These are phyloP conservation scores for Leccinum pellstonianum DNA, from an alignment of 768 basidiomycete species.

Conservation along the genomic window DNA sequence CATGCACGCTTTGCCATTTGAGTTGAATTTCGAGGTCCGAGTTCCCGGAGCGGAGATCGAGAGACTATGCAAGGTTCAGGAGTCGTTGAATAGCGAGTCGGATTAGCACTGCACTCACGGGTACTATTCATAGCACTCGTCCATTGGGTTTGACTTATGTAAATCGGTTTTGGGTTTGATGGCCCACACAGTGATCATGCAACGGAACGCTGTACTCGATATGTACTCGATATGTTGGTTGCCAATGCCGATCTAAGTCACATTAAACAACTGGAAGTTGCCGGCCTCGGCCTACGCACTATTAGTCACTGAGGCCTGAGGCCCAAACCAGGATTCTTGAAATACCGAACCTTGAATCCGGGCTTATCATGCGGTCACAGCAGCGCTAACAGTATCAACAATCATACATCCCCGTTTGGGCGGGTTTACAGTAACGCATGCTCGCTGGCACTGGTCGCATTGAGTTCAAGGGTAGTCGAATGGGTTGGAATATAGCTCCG, in stretches of 20 bases:
- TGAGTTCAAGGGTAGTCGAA: too few relatives aligned
- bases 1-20: conserved; percentile 8
- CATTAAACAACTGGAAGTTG: background rate
- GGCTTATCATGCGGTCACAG: background rate
- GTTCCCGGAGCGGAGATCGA: background rate
- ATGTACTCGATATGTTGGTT: background rate
- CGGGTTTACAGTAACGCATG: too few relatives aligned
- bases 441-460: too few relatives aligned
- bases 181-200: background rate
- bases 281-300: too few relatives aligned
- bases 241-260: background rate
- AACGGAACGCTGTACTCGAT: too few relatives aligned
- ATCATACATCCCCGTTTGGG: too few relatives aligned
- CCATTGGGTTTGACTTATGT: background rate
- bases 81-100: background rate
- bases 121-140: background rate
- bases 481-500: too few relatives aligned
- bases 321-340: background rate
- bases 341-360: background rate
- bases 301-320: too few relatives aligned
- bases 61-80: conserved; percentile 4
- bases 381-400: too few relatives aligned
- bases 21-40: conserved; percentile 12
- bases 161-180: background rate
- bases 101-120: background rate